Evolutionary conservation across 306 rosid species (phyloP).

Genomic region (Psophocarpus tetragonolobus): DNA sequence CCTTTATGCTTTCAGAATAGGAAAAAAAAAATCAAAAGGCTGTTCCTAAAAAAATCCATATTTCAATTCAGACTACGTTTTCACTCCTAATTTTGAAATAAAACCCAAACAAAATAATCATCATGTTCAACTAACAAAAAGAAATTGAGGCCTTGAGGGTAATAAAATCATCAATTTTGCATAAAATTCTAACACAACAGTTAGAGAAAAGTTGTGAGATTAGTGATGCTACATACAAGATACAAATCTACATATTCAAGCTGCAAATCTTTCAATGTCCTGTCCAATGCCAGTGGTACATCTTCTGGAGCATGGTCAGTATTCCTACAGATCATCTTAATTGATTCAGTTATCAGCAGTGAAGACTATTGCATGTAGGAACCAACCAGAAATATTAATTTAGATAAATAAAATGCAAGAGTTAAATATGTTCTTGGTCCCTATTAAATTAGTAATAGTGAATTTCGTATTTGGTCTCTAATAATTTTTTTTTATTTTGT

Average conservation of each 20-base stretch:
- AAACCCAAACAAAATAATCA: slow-evolving; percentile 5
- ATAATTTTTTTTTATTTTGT: too few species aligned
- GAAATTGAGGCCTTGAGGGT: neutral
- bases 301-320: slow-evolving; percentile 81
- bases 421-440: too few species aligned
- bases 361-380: neutral
- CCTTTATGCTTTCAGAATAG: neutral
- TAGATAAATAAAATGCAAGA: neutral
- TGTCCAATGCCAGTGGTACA: slow-evolving; percentile 64
- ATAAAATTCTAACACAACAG: slow-evolving; percentile 10
- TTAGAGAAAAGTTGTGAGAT: neutral
- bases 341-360: neutral
- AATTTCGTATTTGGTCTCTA: too few species aligned
- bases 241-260: slow-evolving; percentile 82
- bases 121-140: neutral
- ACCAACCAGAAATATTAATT: slow-evolving; percentile 1
- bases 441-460: too few species aligned
- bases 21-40: neutral
- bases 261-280: slow-evolving; percentile 75
- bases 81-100: neutral
- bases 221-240: slow-evolving; percentile 58
- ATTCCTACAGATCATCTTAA: slow-evolving; percentile 51
- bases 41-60: neutral
- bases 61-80: neutral
- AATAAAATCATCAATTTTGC: slow-evolving; percentile 4